Evolutionary conservation across 2,329 filamentous ascomycete species (phyloP).

Genomic region (Talaromyces sp.): DNA sequence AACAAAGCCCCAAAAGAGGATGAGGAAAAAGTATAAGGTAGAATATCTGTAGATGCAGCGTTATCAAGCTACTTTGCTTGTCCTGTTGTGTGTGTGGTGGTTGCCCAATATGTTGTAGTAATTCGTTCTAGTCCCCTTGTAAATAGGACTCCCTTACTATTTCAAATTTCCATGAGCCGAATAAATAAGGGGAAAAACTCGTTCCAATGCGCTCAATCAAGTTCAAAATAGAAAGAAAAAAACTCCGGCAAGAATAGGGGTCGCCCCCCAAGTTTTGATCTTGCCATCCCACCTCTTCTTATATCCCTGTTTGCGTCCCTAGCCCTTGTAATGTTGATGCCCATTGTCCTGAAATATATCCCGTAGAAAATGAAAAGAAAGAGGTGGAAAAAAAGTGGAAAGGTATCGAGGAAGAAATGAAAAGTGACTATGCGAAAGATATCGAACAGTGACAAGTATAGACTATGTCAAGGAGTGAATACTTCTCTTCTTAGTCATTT

Average conservation of each 20-base stretch:
- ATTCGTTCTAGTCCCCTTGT: neutral
- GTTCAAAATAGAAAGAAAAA: slow-evolving; percentile 10
- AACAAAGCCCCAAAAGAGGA: neutral
- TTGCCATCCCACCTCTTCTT: slow-evolving; percentile 16
- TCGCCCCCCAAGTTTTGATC: slow-evolving; percentile 14
- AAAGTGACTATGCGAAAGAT: slow-evolving; percentile 19
- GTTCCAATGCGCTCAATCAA: neutral
- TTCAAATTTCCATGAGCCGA: neutral
- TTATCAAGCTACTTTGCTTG: neutral
- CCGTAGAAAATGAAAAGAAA: neutral
- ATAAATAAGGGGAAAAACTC: slow-evolving; percentile 4
- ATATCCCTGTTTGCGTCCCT: slow-evolving; percentile 5
- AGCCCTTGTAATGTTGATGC: slow-evolving; percentile 5
- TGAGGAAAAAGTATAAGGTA: neutral
- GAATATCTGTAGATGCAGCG: slow-evolving; percentile 2
- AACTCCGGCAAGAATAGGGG: slow-evolving; percentile 18
- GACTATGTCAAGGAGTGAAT: slow-evolving; percentile 41
- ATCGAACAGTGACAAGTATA: slow-evolving; percentile 20
- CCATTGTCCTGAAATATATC: neutral
- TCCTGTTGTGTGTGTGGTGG: neutral
- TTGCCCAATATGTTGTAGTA: slow-evolving; percentile 11
- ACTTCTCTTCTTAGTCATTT: slow-evolving; percentile 46
- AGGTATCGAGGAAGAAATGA: slow-evolving; percentile 21
- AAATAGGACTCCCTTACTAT: neutral
- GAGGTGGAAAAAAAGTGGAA: slow-evolving; percentile 12